Conservation (phyloP, 345 rosid genomes). For the Toxicodendron radicans region DNA sequence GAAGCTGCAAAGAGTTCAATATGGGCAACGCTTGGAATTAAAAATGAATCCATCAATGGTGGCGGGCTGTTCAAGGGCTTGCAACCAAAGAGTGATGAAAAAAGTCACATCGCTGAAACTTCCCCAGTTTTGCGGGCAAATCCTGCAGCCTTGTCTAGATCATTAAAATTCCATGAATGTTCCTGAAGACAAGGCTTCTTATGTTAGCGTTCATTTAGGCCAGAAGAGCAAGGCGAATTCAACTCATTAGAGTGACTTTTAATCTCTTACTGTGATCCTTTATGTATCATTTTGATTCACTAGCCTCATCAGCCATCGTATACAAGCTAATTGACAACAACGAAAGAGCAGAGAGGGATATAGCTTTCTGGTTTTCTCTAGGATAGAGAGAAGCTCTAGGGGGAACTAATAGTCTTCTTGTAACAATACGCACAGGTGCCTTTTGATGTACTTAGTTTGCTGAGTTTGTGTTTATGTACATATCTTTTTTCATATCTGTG, state of each 20-base stretch:
- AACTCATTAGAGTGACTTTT: neutral
- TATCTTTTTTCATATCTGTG: slow-evolving; percentile 19
- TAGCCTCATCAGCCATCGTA: neutral
- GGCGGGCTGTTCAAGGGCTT: slow-evolving; percentile 63
- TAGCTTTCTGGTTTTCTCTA: neutral
- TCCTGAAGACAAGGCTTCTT: slow-evolving; percentile 25
- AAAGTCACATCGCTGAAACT: slow-evolving; percentile 37
- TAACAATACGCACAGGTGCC: slow-evolving; percentile 21
- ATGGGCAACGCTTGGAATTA: slow-evolving; percentile 70
- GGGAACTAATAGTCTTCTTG: slow-evolving; percentile 26
- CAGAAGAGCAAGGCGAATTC: slow-evolving; percentile 6
- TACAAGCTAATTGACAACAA: slow-evolving; percentile 15
- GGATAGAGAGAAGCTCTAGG: slow-evolving; percentile 1
- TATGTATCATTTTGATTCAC: slow-evolving; percentile 16
- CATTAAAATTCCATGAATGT: slow-evolving; percentile 67
- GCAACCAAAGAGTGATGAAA: slow-evolving; percentile 47
- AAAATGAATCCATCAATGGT: slow-evolving; percentile 46
- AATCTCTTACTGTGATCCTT: slow-evolving; percentile 5
- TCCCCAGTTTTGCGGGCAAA: slow-evolving; percentile 55
- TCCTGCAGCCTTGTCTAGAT: slow-evolving; percentile 89
- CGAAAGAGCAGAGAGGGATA: neutral
- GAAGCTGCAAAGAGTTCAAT: slow-evolving; percentile 82
- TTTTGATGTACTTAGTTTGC: slow-evolving; percentile 20
- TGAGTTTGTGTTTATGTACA: slow-evolving; percentile 34
- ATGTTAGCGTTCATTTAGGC: neutral